Base-by-base conservation (phyloP, 2,329 filamentous ascomycete genomes). In the Apiospora marii region DNA sequence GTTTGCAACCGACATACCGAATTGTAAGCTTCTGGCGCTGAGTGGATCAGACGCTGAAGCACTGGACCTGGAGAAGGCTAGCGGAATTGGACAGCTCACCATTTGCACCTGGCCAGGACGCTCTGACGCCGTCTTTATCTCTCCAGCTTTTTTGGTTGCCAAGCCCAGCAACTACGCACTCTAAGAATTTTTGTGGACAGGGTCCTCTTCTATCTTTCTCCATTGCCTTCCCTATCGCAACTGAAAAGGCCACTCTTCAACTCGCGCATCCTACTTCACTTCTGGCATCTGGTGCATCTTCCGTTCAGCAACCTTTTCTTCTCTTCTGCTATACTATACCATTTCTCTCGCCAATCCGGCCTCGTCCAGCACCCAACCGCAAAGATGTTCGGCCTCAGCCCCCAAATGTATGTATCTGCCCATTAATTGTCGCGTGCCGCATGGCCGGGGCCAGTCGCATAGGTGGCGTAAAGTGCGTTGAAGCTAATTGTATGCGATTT, bases 121-220 rank as follows among this genome's bases (percentile, higher is more conserved):
- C 27, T 22, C 27, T 34, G 51, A 19, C 51, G 51, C 51, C 10
- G 53, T 37, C 53, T 61, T 22, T 61, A 61, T 61, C 53, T 61
- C 53, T 61, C 53, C 53, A 61, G 53, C 53, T 61, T 61, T 61
- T 49, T 61, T 37, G 16, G 3, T n/a, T 37, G 53, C 53, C 53
- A 61, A 61, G 53, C 53, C 53, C 6, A 61, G 30, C 53, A 22
- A 22, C 53, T 61, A 61, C 53, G 58, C 58, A 64, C 58, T 64
- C 53, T 64, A 13, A 13, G 19, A 41, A 41, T 64, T 64, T 64
- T 70, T 70, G 68, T 70, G 68, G 68, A 70, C 58, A 64, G 58
- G 58, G 34, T n/a, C 58, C 58, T 70, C 46, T 70, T 70, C 68
- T 30, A 70, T 70, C 68, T 70, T 70, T 70, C 68, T 70, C 68